Evolutionary conservation across 352 stramenopile genomes (phyloP), one percentile per base, ranked within the genome.

Genomic region (Peronosclerospora sorghi): DNA sequence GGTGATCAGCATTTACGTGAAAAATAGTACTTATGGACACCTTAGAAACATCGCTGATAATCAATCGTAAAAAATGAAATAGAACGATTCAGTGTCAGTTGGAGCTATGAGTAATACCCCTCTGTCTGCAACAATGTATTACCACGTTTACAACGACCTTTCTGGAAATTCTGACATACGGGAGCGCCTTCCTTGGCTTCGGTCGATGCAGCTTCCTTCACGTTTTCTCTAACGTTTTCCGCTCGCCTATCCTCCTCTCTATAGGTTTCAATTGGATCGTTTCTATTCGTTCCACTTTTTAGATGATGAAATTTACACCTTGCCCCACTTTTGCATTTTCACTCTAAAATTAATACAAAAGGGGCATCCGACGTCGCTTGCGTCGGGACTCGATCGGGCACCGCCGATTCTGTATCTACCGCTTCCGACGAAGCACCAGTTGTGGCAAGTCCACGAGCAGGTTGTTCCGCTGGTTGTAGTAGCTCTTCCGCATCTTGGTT

Each of bases 261-360:
- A n/a, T n/a, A 47, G n/a, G 65, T 32, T 17, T 40, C 30, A n/a
- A 15, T 32, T 29, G 14, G 41, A 12, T 32, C 10, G 8, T 26
- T 30, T 14, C 40, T 34, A 20, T 15, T 52, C 15, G 32, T 47
- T 10, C 34, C 65, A 17, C n/a, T n/a, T n/a, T 53, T 45, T 41
- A 82, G 51, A 49, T 83, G 73, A 27, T 69, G 68, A 39, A 82
- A 85, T 35, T 73, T 73, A 42, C 73, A 85, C 1, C 46, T 51
- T 12, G 50, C 35, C 0, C 73, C 73, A 35, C 73, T 69, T 58
- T 83, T 83, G 52, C 70, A 85, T 46, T 81, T 82, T 29, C 73
- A 69, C 38, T 83, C 81, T 42, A 46, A 80, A 84, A 48, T 76
- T 82, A 36, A 83, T 82, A 41, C 73, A 85, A 51, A 83, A 0